These are phyloP conservation scores for Neurospora sp. DNA, from an alignment of 495 filamentous ascomycete genomes.

Conservation along the genomic window DNA sequence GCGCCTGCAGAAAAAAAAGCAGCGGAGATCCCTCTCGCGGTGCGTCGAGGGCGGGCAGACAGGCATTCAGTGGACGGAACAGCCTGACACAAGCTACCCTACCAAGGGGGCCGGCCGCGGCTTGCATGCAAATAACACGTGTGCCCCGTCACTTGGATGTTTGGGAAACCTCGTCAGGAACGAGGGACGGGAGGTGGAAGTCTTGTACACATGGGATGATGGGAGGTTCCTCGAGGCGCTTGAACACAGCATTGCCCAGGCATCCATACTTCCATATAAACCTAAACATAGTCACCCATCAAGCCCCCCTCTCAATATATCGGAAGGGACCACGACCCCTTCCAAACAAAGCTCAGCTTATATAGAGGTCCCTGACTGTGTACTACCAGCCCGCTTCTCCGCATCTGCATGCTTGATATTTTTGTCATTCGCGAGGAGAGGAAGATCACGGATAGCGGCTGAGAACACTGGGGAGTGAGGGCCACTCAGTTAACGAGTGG, in stretches of 20 bases:
- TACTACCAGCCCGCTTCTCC: background rate
- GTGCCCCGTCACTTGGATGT: background rate
- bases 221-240: background rate
- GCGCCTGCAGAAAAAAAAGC: background rate
- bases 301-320: background rate
- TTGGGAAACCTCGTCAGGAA: background rate
- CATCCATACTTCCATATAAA: background rate
- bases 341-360: background rate
- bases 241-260: background rate
- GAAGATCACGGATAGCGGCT: background rate
- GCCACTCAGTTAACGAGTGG: background rate
- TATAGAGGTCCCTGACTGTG: background rate
- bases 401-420: background rate
- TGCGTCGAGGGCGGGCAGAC: background rate
- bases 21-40: background rate
- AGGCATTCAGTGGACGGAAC: background rate
- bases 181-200: background rate
- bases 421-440: background rate
- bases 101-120: background rate
- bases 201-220: background rate
- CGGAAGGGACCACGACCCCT: background rate
- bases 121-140: background rate
- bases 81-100: background rate
- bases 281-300: background rate
- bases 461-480: background rate